Evolutionary conservation across 257 asterid species (phyloP), one percentile per base, ranked within the genome.

Genomic region (Solanum sitiens): DNA sequence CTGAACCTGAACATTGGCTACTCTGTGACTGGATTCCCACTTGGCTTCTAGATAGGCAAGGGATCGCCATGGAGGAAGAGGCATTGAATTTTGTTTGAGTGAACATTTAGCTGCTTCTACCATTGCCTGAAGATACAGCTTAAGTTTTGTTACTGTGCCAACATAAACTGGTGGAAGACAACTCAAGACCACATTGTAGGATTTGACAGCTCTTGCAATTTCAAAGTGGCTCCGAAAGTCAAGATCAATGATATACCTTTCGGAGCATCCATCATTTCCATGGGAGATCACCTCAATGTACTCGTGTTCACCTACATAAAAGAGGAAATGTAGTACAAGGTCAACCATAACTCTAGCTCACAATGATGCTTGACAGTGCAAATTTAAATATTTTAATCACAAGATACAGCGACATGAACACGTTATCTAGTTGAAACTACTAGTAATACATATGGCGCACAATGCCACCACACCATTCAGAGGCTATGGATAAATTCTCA

Each of bases 211-310:
- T 85, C 94, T 88, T 2, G 94, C 94, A n/a, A 92, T 92, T 72
- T 92, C 93, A 89, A 92, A 92, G 89, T 92, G 91, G 84, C 94
- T 91, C 83, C 93, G 88, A 71, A 92, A 91, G 93, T 92, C 94
- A 1, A 92, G 76, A 77, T 92, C 93, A 20, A 92, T 90, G 86
- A 92, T 89, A 84, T 89, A 91, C 75, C 90, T 88, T 86, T 90
- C 88, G 3, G 88, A 87, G 83, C 45, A 79, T 79, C 84, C 47
- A 83, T 86, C 91, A 84, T 67, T 85, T 47, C 82, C 50, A n/a
- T 88, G 89, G 33, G 88, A 67, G 65, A 90, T 89, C 86, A 92
- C 94, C 35, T 92, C 91, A 59, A 92, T 87, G 87, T 87, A 92
- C 87, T 91, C 94, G 6, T 92, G 91, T 85, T 91, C 93, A 32